These are phyloP conservation scores for Fusarium sp. DNA, from an alignment of 2,329 filamentous ascomycete species.

Conservation along the genomic window DNA sequence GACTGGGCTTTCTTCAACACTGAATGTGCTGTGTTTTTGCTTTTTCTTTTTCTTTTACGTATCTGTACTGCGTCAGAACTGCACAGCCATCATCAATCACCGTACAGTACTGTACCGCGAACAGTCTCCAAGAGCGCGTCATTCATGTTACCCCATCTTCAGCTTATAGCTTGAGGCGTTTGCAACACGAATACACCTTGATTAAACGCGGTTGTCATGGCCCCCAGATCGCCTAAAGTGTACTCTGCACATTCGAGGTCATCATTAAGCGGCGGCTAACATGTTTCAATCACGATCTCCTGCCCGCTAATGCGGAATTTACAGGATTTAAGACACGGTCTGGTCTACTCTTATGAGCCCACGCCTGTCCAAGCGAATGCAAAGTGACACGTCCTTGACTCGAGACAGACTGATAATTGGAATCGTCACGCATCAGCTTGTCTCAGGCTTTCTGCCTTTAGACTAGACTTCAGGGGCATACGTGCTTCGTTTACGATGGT, in stretches of 20 bases:
- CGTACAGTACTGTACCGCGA: background rate
- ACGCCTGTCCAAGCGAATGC: background rate
- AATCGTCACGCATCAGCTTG: slow-evolving; percentile 4
- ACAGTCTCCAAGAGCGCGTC: background rate
- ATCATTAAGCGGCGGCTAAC: slow-evolving; percentile 14
- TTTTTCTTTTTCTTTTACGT: background rate
- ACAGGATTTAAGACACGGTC: slow-evolving; percentile 2
- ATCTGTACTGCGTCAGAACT: background rate
- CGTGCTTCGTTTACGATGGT: background rate
- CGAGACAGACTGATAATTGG: background rate
- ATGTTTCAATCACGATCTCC: background rate
- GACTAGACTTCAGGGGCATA: background rate
- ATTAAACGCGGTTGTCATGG: background rate
- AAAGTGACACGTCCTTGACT: background rate
- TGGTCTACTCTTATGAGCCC: background rate
- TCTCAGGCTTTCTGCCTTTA: slow-evolving; percentile 11
- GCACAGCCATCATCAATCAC: background rate
- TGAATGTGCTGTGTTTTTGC: background rate
- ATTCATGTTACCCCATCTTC: background rate
- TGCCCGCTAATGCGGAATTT: background rate
- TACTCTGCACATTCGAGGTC: background rate
- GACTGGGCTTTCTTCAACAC: background rate
- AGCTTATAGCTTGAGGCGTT: background rate
- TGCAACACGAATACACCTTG: background rate
- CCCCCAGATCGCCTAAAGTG: background rate